These are phyloP conservation scores for Tieghemiomyces parasiticus DNA, from an alignment of 192 early-diverging fungal genomes.

Conservation along the genomic window DNA sequence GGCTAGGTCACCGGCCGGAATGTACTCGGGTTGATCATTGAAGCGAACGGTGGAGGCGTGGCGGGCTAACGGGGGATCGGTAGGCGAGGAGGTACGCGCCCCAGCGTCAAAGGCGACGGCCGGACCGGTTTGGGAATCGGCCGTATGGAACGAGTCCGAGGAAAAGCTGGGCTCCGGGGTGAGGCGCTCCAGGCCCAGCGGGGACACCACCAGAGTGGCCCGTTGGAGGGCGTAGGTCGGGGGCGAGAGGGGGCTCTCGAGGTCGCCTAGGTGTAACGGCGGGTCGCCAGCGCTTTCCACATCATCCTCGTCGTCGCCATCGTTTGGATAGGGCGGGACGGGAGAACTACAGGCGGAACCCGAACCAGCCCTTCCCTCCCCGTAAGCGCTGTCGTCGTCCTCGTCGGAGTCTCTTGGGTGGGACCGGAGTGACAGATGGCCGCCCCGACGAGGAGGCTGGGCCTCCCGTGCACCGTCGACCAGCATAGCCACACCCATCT, in stretches of 20 bases:
- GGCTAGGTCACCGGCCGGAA: background rate
- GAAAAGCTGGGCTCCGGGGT: background rate
- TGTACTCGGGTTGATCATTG: background rate
- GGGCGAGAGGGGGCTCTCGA: background rate
- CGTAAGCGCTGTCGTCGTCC: background rate
- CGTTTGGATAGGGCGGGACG: no score
- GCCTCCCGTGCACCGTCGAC: background rate
- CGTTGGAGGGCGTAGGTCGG: background rate
- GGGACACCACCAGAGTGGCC: slow-evolving; percentile 4
- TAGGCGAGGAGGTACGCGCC: no score
- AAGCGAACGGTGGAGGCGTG: background rate
- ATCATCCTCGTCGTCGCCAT: background rate
- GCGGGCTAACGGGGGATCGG: background rate
- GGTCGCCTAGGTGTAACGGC: background rate
- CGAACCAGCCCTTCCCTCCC: no score
- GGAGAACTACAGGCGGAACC: no score
- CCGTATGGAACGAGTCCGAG: slow-evolving; percentile 1
- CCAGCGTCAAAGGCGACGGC: no score
- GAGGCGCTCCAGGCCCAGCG: background rate
- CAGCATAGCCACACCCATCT: background rate
- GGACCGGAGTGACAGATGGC: background rate
- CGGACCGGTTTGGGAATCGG: no score
- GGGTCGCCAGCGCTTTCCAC: background rate
- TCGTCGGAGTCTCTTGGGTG: background rate
- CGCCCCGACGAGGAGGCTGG: background rate